These are phyloP conservation scores for Apiospora pterosperma DNA, from an alignment of 2,329 filamentous ascomycete genomes.

Conservation along the genomic window DNA sequence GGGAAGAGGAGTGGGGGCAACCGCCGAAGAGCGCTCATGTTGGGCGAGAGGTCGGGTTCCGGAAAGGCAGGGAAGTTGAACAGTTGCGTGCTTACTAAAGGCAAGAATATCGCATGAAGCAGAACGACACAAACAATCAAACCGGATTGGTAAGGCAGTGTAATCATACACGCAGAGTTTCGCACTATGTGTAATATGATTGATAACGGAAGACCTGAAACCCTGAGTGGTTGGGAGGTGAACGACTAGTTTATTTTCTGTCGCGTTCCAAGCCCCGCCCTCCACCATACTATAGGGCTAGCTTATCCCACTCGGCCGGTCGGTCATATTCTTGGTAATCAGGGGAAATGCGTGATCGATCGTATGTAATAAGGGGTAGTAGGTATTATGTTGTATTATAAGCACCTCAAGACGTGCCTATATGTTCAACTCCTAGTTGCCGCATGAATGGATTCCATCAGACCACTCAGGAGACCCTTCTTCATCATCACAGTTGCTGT, in stretches of 20 bases:
- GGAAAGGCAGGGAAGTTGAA: background rate
- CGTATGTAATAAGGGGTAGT: background rate
- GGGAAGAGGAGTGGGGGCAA: conserved; percentile 26
- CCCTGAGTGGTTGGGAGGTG: background rate
- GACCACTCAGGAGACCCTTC: background rate
- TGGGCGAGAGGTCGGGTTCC: background rate
- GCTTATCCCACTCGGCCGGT: background rate
- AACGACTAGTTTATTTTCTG: background rate
- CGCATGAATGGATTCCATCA: background rate
- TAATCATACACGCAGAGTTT: background rate
- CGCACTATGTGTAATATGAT: background rate
- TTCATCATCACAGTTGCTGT: conserved; percentile 15
- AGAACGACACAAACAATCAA: background rate
- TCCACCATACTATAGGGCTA: background rate
- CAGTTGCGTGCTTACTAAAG: background rate
- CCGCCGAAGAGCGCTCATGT: conserved; percentile 19
- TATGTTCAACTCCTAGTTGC: background rate
- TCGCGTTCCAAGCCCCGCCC: background rate
- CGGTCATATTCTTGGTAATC: conserved; percentile 27
- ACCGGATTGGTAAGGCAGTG: background rate
- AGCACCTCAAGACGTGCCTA: background rate
- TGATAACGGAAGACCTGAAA: background rate
- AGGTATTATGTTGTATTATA: background rate
- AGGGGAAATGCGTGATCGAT: background rate
- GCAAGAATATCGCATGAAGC: background rate